Percentiles rank a stretch among this genome's conserved stretches.
These are phyloP conservation scores for Hydnum rufescens DNA, from an alignment of 768 basidiomycete species.

Conservation along the genomic window DNA sequence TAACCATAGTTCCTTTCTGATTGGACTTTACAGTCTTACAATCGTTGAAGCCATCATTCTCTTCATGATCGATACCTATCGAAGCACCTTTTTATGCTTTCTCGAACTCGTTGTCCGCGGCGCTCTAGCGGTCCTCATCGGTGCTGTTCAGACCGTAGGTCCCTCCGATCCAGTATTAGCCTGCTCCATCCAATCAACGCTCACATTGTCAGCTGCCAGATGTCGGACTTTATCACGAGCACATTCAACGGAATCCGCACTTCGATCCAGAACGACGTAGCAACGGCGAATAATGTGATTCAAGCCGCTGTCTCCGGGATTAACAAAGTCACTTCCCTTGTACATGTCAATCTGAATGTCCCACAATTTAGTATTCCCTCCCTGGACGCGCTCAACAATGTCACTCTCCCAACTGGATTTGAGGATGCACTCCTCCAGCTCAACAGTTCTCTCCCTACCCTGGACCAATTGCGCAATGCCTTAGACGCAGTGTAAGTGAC, in stretches of 20 bases:
- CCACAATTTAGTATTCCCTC: constrained; percentile 62
- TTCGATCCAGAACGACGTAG: constrained; percentile 51
- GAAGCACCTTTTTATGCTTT: constrained; percentile 86
- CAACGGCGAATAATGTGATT: constrained; percentile 47
- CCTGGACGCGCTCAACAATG: constrained; percentile 50
- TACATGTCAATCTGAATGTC: constrained; percentile 31
- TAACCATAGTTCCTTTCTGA: not conserved
- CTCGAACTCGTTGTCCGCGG: constrained; percentile 76
- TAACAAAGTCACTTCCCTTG: constrained; percentile 53
- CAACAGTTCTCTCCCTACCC: constrained; percentile 61
- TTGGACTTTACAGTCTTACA: constrained; percentile 30
- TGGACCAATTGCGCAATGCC: constrained; percentile 49
- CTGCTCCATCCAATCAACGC: not conserved
- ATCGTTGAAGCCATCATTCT: constrained; percentile 76
- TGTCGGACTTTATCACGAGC: constrained; percentile 44
- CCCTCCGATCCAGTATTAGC: too few relatives aligned
- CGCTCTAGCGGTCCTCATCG: constrained; percentile 57
- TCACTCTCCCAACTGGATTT: constrained; percentile 63
- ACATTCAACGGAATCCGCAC: constrained; percentile 43
- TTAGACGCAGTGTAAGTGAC: constrained; percentile 40
- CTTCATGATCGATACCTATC: constrained; percentile 81
- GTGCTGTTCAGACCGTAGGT: constrained; percentile 64
- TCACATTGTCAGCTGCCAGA: constrained; percentile 23
- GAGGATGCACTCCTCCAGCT: constrained; percentile 51
- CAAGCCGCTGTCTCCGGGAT: constrained; percentile 39